Percentiles rank a stretch among this genome's conserved stretches.
Conservation (phyloP, 768 basidiomycete species). For the Psilocybe cyanescens region DNA sequence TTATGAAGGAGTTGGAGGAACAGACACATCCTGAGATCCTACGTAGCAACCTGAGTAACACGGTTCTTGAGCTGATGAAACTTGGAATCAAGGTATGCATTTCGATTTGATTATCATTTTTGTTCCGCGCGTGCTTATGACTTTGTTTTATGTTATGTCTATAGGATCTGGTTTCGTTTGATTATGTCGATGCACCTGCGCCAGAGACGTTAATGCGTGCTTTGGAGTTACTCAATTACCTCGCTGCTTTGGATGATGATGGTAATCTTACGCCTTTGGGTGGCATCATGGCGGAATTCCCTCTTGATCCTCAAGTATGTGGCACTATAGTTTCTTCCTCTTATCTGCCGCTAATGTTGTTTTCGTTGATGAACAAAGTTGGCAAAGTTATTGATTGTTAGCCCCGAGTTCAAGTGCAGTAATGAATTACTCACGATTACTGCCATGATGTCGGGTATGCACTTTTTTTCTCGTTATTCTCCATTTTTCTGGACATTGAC, state of each 20-base stretch:
- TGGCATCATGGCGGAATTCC: constrained; percentile 95
- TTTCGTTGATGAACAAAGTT: constrained; percentile 46
- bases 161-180: constrained; percentile 84
- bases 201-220: constrained; percentile 98
- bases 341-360: not conserved
- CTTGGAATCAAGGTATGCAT: constrained; percentile 78
- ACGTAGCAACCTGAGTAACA: constrained; percentile 90
- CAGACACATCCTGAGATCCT: constrained; percentile 98
- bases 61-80: constrained; percentile 92
- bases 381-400: constrained; percentile 92
- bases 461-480: not conserved
- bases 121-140: not conserved
- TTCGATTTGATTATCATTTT: not conserved
- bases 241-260: constrained; percentile 92
- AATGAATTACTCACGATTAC: constrained; percentile 95
- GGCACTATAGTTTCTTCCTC: not conserved
- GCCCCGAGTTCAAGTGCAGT: constrained; percentile 94
- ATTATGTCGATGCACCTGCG: constrained; percentile 92
- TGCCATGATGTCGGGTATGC: constrained; percentile 91
- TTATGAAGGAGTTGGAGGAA: constrained; percentile 93
- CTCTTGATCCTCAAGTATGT: constrained; percentile 92
- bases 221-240: constrained; percentile 89
- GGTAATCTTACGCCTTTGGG: constrained; percentile 89
- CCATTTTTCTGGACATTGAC: not conserved
- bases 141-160: not conserved